Evolutionary conservation across 192 early-diverging fungal species (phyloP).

Genomic region (Coemansia aciculifera): DNA sequence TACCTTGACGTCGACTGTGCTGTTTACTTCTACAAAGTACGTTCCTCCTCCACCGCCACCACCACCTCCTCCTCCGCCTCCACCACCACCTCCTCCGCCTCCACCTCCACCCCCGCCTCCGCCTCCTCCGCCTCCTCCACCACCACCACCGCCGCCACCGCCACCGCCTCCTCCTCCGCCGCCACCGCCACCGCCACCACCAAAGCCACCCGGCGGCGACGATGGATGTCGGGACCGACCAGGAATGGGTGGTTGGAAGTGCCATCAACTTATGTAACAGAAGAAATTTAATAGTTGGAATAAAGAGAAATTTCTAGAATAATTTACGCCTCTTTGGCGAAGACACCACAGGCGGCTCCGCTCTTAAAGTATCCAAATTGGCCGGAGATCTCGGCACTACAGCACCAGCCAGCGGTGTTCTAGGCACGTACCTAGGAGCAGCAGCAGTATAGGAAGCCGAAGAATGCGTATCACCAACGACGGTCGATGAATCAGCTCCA

Average conservation of each 20-base stretch:
- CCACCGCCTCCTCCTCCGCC: background rate
- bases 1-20: conserved; percentile 7
- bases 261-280: background rate
- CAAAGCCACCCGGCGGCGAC: background rate
- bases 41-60: background rate
- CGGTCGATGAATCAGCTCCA: background rate
- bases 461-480: background rate
- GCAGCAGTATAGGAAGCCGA: background rate
- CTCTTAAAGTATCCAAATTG: background rate
- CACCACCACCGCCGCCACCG: background rate
- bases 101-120: background rate
- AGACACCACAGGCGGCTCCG: background rate
- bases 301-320: background rate
- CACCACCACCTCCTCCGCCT: background rate
- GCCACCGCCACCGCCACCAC: background rate
- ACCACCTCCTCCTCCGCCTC: background rate
- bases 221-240: background rate
- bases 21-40: background rate
- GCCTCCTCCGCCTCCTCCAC: background rate
- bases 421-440: background rate
- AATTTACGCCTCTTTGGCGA: background rate
- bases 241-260: background rate
- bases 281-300: background rate
- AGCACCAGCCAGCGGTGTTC: background rate
- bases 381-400: background rate